These are phyloP conservation scores for Gentiana macrophylla DNA, from an alignment of 257 asterid genomes.

Conservation along the genomic window DNA sequence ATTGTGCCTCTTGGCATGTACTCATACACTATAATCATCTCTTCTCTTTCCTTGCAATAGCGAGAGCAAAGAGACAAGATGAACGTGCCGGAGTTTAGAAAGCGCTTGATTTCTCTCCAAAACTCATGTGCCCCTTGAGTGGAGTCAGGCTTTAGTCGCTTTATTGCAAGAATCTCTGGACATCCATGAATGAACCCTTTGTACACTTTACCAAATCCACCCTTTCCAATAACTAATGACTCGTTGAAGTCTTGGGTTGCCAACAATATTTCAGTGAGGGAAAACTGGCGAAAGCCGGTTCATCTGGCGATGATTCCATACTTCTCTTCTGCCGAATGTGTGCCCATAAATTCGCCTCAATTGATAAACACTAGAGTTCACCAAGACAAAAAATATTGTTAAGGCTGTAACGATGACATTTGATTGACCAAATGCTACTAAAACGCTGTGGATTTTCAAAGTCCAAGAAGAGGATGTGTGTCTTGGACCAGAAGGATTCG, in stretches of 20 bases:
- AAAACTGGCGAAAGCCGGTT: conserved; percentile 1
- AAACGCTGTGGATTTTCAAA: not conserved
- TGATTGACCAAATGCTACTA: not conserved
- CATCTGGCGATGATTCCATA: not conserved
- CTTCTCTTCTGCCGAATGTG: not conserved
- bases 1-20: conserved; percentile 6
- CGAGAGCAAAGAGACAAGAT: conserved; percentile 13
- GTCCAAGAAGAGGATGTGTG: conserved; percentile 2
- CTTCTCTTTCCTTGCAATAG: conserved; percentile 8
- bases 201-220: conserved; percentile 12
- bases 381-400: not conserved
- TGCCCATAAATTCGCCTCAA: not conserved
- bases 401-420: not conserved
- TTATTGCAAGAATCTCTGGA: conserved; percentile 6
- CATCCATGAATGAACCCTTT: conserved; percentile 3
- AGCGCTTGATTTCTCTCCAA: conserved; percentile 15
- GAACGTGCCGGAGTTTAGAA: conserved; percentile 11
- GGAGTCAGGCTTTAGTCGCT: conserved; percentile 7
- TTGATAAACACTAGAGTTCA: not conserved
- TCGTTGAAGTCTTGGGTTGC: conserved; percentile 11
- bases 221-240: conserved; percentile 7
- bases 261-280: conserved; percentile 3
- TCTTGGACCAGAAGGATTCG: conserved; percentile 1
- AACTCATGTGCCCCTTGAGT: conserved; percentile 15
- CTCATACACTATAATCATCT: conserved; percentile 11